Evolutionary conservation across 495 filamentous ascomycete species (phyloP), one percentile per base, ranked within the genome.

Genomic region (Aspergillus leporis): DNA sequence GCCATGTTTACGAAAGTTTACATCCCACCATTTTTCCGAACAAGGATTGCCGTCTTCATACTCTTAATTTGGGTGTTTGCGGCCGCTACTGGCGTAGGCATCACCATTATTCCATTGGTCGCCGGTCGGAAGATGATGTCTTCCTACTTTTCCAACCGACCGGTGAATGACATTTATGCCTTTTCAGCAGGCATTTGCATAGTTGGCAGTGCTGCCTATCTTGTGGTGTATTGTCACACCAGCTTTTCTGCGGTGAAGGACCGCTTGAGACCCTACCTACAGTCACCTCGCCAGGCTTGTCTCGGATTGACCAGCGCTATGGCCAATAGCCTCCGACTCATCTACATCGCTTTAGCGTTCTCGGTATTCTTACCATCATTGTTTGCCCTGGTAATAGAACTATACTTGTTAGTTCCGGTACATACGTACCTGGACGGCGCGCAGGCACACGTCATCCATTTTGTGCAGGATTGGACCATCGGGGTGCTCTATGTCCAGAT

Each of bases 91-190:
- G 94, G 94, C n/a, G 84, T 97, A 62, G 84, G 87, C 64, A 82
- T 90, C 59, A 97, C 95, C 16, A 85, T 98, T 69, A 82, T 98
- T 55, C 95, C 94, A 2, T 79, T 99, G 12, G 74, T 94, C 10
- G 84, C 97, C 68, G 94, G 94, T 16, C 88, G 94, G 16, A 78
- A 74, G 55, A 78, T 97, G 53, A 87, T 97, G 66, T 80, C 85
- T 25, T 70, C 77, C 8, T 75, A 89, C 18, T 83, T 94, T 48
- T 88, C 90, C 16, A 68, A 74, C 18, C 78, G 87, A 38, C 84
- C 86, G 19, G 86, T 91, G 68, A 98, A 97, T 70, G 94, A 99
- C 69, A 87, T 99, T 36, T 98, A 99, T 69, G 93, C 95, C 12
- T 96, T 96, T 71, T 94, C 90, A 49, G 84, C 91, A 38, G 94